Base-by-base conservation (phyloP, 495 filamentous ascomycete species). In the Copromyces sp. region DNA sequence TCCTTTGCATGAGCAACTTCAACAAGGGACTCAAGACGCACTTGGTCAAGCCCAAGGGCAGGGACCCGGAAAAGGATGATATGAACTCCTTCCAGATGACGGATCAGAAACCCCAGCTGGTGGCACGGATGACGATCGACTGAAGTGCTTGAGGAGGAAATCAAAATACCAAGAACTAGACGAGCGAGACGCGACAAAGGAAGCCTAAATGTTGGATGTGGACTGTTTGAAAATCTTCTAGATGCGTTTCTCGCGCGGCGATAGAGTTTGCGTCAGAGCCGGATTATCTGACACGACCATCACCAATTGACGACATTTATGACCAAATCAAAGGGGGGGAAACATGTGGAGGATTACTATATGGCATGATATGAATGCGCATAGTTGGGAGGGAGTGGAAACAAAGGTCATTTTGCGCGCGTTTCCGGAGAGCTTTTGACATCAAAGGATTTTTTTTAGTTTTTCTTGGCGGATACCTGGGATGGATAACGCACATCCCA, bases 1-100 rank as follows among this genome's bases (percentile, higher is more conserved):
- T 90, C 75, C 86, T 92, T 75, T 98, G 95, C 85, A 92, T 91
- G 81, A 83, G 85, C 79, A 99, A 99, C 84, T 99, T 98, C 86
- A 86, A 91, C 82, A 90, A 91, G 74, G 95, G 95, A 8, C 84
- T 99, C 72, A 98, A 96, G 83, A 91, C 89, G 17, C 94, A 98
- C 80, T 87, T 99, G 74, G 85, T 88, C 78, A 86, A 85, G 76
- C 86, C 91, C 45, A 90, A 87, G 59, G 81, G 82, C 35, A 82
- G 83, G 39, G 89, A 90, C 69, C 89, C 90, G 42, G 92, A 97
- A 81, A 92, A 93, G 83, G 83, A 85, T 70, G 86, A 85, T 71
- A 87, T 88, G 77, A 93, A 89, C 68, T 92, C 94, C 78, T 89
- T 94, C 82, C 86, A 86, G 79, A 79, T 89, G 73, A 81, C 87